Base-by-base conservation (phyloP, 2,329 filamentous ascomycete species). In the Fusarium armeniacum region DNA sequence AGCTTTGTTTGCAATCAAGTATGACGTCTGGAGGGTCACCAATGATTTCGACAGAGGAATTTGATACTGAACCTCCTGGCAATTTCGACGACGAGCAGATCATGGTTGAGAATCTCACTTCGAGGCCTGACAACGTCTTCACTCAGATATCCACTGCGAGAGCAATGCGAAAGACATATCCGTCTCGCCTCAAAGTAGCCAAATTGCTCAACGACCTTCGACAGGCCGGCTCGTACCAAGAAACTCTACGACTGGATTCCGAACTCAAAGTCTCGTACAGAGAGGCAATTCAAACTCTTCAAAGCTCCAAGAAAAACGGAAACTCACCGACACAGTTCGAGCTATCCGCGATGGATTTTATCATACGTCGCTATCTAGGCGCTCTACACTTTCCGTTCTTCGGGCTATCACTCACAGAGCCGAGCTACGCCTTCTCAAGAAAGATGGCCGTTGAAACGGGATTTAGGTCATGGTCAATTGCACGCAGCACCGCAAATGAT, bases 381-480 rank as follows among this genome's bases (percentile, higher is more conserved):
- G 79, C 83, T 0, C 79, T 91, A 0, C 89, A 91, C 71, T 78
- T 85, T 4, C 85, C 85, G 0, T 89, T 83, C 71, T 82, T 84
- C 28, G 75, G 74, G 1, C 72, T 78, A 0, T 78, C 83, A 2
- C 74, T 82, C 3, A 74, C 75, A 1, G 78, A 86, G 6, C 78
- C 83, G 1, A 72, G 79, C 4, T 88, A 83, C 62, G 83, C 85
- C 1, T 88, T 82, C 62, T 87, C 86, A 0, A 76, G 84, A 1
- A 85, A 83, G 44, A 80, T 83, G 0, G 77, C 83, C 0, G 67
- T 86, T 8, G 86, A 89, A 9, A 79, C 79, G 0, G 79, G 83
- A 0, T 76, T 86, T 16, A 84, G 83, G 45, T 73, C 85, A 2
- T 87, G 84, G 82, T 76, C 73, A 36, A 70, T 79, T 1, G 76